A percentile compares a stretch with the other conserved stretches of the same genome.
These are phyloP conservation scores for Termitomyces sp. DNA, from an alignment of 768 basidiomycete genomes.

Conservation along the genomic window DNA sequence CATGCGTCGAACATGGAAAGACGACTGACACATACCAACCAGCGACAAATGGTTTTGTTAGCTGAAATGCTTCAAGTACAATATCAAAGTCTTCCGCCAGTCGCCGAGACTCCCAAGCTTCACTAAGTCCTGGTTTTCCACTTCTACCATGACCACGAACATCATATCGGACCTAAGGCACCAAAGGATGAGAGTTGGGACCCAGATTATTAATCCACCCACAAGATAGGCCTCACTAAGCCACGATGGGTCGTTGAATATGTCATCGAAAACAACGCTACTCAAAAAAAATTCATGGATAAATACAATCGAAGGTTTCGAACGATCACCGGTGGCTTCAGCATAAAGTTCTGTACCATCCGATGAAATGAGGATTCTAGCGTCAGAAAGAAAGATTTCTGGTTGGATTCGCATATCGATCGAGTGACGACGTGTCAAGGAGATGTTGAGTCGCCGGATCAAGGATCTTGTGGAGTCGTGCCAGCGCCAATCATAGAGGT, in stretches of 20 bases:
- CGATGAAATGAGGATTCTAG: conserved; percentile 22
- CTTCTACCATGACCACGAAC: conserved; percentile 27
- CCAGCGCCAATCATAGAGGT: neutral
- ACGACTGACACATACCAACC: conserved; percentile 19
- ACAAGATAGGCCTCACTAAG: conserved; percentile 22
- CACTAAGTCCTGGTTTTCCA: conserved; percentile 20
- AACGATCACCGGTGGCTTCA: conserved; percentile 28
- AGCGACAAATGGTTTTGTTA: conserved; percentile 23
- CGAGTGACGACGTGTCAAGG: neutral
- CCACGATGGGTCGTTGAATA: conserved; percentile 27
- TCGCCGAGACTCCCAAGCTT: conserved; percentile 20
- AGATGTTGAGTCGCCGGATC: neutral
- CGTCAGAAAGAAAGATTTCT: conserved; percentile 3
- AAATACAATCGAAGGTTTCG: conserved; percentile 32
- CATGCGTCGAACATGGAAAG: neutral
- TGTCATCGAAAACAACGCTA: conserved; percentile 26
- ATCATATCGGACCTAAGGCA: conserved; percentile 26
- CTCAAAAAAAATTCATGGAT: conserved; percentile 30
- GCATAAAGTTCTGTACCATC: conserved; percentile 34
- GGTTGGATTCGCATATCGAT: conserved; percentile 4
- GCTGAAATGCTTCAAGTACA: conserved; percentile 21
- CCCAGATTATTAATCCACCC: conserved; percentile 1
- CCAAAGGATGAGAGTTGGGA: neutral
- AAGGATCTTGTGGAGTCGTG: neutral
- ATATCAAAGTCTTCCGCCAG: conserved; percentile 26